These are phyloP conservation scores for Calvatia gigantea DNA, from an alignment of 768 basidiomycete genomes.

Conservation along the genomic window DNA sequence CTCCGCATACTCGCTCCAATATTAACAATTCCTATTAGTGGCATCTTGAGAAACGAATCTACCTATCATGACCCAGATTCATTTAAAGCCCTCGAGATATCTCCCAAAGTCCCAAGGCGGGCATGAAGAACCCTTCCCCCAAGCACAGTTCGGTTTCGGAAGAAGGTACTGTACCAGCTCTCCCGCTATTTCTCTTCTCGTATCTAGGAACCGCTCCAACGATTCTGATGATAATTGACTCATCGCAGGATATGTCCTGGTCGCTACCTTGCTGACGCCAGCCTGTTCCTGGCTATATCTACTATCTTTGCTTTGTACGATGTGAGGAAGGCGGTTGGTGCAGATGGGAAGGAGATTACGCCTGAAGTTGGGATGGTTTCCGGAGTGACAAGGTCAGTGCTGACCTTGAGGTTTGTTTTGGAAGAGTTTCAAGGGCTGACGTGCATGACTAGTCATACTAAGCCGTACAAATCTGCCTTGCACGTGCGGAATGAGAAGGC, in stretches of 20 bases:
- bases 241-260: constrained; percentile 33
- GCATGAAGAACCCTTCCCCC: background rate
- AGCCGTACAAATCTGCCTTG: background rate
- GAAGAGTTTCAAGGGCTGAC: too few relatives aligned
- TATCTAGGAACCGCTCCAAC: background rate
- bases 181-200: too few relatives aligned
- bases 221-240: background rate
- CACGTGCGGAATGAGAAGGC: background rate
- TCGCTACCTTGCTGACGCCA: constrained; percentile 38
- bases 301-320: constrained; percentile 26
- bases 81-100: constrained; percentile 55
- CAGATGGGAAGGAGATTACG: constrained; percentile 21
- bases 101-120: constrained; percentile 19
- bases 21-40: constrained; percentile 36
- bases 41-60: constrained; percentile 41
- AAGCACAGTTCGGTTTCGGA: constrained; percentile 1
- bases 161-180: background rate
- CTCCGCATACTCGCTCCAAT: background rate
- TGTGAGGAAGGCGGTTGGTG: constrained; percentile 17
- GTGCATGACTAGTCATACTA: constrained; percentile 3
- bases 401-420: constrained; percentile 7
- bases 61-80: constrained; percentile 45
- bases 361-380: constrained; percentile 15
- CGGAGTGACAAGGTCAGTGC: constrained; percentile 2
- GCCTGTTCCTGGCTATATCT: constrained; percentile 27